Base-by-base conservation (phyloP, 805 yeast species). In the Tetrapisispora fleetii region DNA sequence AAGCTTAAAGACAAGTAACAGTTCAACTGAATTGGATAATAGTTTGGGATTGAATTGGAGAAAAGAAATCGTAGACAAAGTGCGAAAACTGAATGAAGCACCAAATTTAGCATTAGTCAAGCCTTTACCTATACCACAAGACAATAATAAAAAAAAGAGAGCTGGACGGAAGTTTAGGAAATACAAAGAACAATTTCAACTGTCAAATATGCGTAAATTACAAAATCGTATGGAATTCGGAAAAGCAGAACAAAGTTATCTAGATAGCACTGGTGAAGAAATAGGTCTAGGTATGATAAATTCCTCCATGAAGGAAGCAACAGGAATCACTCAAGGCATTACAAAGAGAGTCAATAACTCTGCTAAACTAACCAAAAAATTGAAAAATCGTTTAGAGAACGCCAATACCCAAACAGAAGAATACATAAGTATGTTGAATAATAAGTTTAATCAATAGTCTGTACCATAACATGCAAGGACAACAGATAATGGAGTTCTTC, bases 171-270 rank as follows among this genome's bases (percentile, higher is more conserved):
- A 91, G 48, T 75, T 84, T 55, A 73, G 95, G 45, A 89, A 88
- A 64, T 76, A 79, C 69, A 88, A 86, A 63, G 85, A 88, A 60
- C 80, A 85, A 59, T 81, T 83, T 66, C 82, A 81, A 58, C 75
- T 85, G 74, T 83, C 95, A 0, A 95, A 89, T 48, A 62, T 85
- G 40, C 80, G 89, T 35, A 83, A 80, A 54, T 84, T 95, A 2
- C 95, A 87, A 58, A 89, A 91, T 62, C 78, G 85, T 58, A 75
- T 90, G 78, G 83, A 75, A 39, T 90, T 91, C 67, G 96, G 95
- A 7, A 76, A 81, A 56, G 72, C 74, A 52, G 96, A 87, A 59
- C 78, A 74, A 19, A 74, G 81, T 1, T 68, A 73, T 2, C 68
- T 70, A 52, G 89, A 84, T 52, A 72, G 79, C 0, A 83, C 71